Evolutionary conservation across 352 stramenopile species (phyloP), one percentile per base, ranked within the genome.

Genomic region (Globisporangium parvum): DNA sequence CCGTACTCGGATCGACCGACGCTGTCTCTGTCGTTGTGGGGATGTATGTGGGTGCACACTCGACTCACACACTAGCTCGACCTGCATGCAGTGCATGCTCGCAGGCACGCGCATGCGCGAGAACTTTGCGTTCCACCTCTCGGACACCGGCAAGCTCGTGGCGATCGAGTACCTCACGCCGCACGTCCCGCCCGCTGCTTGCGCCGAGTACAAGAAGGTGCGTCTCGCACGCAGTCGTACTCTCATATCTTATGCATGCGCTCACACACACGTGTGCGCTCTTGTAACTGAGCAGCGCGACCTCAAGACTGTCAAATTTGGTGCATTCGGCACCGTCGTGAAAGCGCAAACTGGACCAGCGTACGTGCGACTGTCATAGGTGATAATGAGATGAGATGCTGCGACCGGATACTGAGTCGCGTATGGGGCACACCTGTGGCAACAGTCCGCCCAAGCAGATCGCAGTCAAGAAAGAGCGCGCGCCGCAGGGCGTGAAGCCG

Each of bases 81-180:
- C 15, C 6, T 51, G 2, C 45, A 81, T 51, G 2, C 45, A 81
- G 73, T 93, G 83, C 62, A 82, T 90, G 69, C 65, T 93, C 40
- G 80, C 72, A 6, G 78, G 75, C 39, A 85, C 77, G 53, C 73
- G 71, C 41, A 70, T 93, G 62, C 83, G 80, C 57, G 83, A 93
- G 64, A 80, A 93, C 59, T 69, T 93, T 39, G 69, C 83, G 62
- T 89, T 93, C 69, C 83, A 93, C 63, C 55, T 93, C 33, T 87
- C 79, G 46, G 79, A 89, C 60, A 75, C 66, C 41, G 80, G 80
- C 55, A 82, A 91, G 57, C 70, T 93, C n/a, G 59, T 91, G 24
- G 73, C 77, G 24, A 89, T 93, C 45, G 83, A 93, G 57, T 93
- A 88, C 62, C 69, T 88, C 44, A 91, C 83, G 55, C 78, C 82